Percentiles rank a stretch among this genome's conserved stretches.
Evolutionary conservation across 2,329 filamentous ascomycete species (phyloP).

Genomic region (Fusarium robinianum): DNA sequence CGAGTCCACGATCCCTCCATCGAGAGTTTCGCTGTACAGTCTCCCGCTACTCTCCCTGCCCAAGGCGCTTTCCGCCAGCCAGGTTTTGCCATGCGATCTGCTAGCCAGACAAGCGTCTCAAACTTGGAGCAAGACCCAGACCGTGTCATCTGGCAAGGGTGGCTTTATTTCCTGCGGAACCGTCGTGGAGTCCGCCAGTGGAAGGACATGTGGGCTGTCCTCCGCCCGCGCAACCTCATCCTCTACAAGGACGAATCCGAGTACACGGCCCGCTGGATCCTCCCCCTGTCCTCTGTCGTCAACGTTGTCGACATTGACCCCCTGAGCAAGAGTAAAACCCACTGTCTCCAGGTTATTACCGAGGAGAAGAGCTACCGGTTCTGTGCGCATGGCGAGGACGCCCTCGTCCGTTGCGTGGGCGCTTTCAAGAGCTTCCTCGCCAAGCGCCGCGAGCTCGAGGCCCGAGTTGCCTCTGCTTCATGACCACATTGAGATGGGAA

Average conservation of each 20-base stretch:
- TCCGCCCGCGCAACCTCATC: conserved; percentile 81
- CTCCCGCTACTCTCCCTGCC: conserved; percentile 33
- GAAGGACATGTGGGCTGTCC: conserved; percentile 93
- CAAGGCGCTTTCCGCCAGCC: conserved; percentile 35
- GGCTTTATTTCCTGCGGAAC: conserved; percentile 81
- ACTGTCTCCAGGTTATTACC: conserved; percentile 90
- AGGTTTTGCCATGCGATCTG: conserved; percentile 54
- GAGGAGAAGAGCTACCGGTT: conserved; percentile 86
- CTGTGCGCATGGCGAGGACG: conserved; percentile 79
- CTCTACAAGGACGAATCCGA: conserved; percentile 94
- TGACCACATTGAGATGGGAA: neutral
- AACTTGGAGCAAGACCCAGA: conserved; percentile 70
- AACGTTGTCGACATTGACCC: conserved; percentile 93
- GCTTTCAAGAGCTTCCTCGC: conserved; percentile 85
- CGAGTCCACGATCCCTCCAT: conserved; percentile 56
- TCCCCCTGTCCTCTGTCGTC: conserved; percentile 78
- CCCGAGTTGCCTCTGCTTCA: conserved; percentile 46
- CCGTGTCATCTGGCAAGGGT: conserved; percentile 91
- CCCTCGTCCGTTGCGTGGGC: conserved; percentile 81
- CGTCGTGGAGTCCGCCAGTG: conserved; percentile 85
- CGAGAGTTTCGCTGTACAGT: conserved; percentile 53
- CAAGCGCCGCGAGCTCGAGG: conserved; percentile 67
- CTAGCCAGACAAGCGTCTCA: conserved; percentile 64
- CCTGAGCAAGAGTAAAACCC: conserved; percentile 78
- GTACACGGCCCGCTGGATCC: conserved; percentile 82